Base-by-base conservation (phyloP, 1,139 yeast species). In the Tardiomyces digboiensis region DNA sequence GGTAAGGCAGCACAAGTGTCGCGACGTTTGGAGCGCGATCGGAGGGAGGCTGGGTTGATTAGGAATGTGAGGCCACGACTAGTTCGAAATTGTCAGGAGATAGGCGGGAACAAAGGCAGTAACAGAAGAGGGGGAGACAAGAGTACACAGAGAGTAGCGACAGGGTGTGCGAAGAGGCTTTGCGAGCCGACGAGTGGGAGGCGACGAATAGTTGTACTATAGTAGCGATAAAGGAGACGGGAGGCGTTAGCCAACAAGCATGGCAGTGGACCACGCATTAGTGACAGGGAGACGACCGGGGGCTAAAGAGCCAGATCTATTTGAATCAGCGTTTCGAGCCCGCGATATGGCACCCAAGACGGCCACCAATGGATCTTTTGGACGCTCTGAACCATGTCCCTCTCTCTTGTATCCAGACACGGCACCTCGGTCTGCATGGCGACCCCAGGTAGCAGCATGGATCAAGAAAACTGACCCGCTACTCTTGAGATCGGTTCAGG, bases 371-470 rank as follows among this genome's bases (percentile, higher is more conserved):
- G n/a, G n/a, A n/a, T 26, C 33, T n/a, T 13, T 16, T 4, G 16
- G 16, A 5, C 5, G 33, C 16, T 26, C 33, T 16, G 33, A 26
- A 26, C 33, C 33, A 16, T 26, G 16, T n/a, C 10, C 55, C 39
- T 55, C 64, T 20, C 49, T 63, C 40, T 53, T 65, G 37, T 65
- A 60, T 44, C 65, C 69, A n/a, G 69, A 65, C 49, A 65, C 69
- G 10, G 69, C 69, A 2, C 68, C 68, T 4, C 49, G 66, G 29
- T 49, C 57, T 13, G 55, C 61, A 4, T 65, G 69, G 69, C 50
- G 66, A 37, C 67, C 67, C 1, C 68, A 64, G 50, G 44, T 65
- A 40, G 65, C 62, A 46, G 50, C 60, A 7, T 64, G 68, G 68
- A 54, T 65, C 52, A 59, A 56, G 47, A 48, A 44, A 33, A 43